Base-by-base conservation (phyloP, 106 monocot genomes). In the Amphibolis antarctica region DNA sequence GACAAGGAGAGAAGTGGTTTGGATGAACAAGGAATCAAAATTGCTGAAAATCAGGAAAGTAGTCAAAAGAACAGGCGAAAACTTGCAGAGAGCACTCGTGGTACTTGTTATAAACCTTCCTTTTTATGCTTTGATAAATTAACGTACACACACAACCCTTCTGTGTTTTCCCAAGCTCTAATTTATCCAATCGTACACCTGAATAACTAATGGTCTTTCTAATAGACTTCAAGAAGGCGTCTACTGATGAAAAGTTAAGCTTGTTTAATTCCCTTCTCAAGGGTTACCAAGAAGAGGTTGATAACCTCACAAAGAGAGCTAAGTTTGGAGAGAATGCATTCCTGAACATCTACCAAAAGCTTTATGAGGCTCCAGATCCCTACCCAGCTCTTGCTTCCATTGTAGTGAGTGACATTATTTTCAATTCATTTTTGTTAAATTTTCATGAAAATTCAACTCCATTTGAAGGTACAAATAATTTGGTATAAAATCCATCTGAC, bases 321-420 rank as follows among this genome's bases (percentile, higher is more conserved):
- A 96, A 96, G 42, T 96, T 86, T 78, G 94, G 94, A 64, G 94
- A 96, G 80, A 96, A 96, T 86, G 81, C 94, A 61, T 96, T 96
- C 73, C 84, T 96, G 72, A 96, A 89, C 75, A 89, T 96, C 36
- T 96, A 96, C 54, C 94, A 96, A 76, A 96, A 89, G 74, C 79
- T 96, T 74, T 96, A 96, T 86, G 94, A 96, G 78, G 94, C 94
- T 57, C 94, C 94, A 59, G 94, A 96, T 79, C 94, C 94, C 43
- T 96, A 96, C 78, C 86, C 94, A 59, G 75, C 84, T 75, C 86
- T 96, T 82, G 69, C 89, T 60, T 89, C 89, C 54, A 70, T 80
- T 73, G 72, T 83, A 66, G 94, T 96, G 69, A 79, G 89, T 79
- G 60, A 27, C 63, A 67, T 49, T 21, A n/a, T 50, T 19, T 53